These are phyloP conservation scores for Nothopassalora personata DNA, from an alignment of 2,329 filamentous ascomycete genomes.

Conservation along the genomic window DNA sequence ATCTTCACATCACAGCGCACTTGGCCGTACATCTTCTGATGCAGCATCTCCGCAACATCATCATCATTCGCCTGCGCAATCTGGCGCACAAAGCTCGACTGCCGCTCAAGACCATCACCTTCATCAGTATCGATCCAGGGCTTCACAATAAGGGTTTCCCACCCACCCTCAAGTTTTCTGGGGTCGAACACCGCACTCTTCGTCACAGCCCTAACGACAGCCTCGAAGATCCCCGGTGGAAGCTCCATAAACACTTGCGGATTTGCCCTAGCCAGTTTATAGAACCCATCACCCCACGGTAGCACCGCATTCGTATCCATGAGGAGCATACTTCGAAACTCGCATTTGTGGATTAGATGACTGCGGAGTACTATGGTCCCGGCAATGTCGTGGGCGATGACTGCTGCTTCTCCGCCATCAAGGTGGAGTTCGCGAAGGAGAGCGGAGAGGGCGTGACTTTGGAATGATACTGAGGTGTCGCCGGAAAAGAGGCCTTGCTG, in stretches of 20 bases:
- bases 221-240: constrained; percentile 32
- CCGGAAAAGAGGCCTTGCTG: constrained; percentile 18
- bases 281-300: constrained; percentile 42
- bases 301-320: constrained; percentile 42
- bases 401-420: constrained; percentile 27
- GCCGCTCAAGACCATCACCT: constrained; percentile 12
- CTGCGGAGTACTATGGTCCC: constrained; percentile 40
- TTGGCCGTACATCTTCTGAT: constrained; percentile 32
- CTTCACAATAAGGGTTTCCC: constrained; percentile 34
- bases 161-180: constrained; percentile 25
- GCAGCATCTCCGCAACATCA: constrained; percentile 38
- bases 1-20: constrained; percentile 36
- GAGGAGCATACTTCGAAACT: constrained; percentile 39
- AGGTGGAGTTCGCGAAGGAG: constrained; percentile 35
- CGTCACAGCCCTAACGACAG: constrained; percentile 39
- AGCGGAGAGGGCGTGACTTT: constrained; percentile 37
- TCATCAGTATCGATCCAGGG: constrained; percentile 29
- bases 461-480: constrained; percentile 36
- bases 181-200: constrained; percentile 33
- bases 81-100: constrained; percentile 39
- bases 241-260: constrained; percentile 29
- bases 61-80: constrained; percentile 25
- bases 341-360: constrained; percentile 35
- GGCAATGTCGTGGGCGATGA: constrained; percentile 45
- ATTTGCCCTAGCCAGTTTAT: constrained; percentile 35